Conservation (phyloP, 2,329 filamentous ascomycete genomes). For the Scedosporium minutisporum region DNA sequence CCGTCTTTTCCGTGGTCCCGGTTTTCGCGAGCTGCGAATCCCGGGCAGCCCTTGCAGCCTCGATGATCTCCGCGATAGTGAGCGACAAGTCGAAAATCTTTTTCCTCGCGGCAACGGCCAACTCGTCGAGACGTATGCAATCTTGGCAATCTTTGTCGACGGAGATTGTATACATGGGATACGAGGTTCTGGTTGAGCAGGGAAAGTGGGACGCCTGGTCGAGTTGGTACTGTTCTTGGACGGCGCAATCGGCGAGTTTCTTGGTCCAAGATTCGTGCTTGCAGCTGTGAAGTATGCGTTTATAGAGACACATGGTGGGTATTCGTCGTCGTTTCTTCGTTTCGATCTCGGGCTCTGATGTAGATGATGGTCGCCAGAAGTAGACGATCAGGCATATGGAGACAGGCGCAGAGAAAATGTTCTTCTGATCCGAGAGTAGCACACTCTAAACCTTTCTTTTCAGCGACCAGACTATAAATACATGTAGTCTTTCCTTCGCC, state of each 20-base stretch:
- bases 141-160: background rate
- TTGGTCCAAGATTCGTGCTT: slow-evolving; percentile 9
- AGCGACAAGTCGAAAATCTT: background rate
- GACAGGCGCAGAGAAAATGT: too few species aligned
- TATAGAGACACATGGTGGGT: slow-evolving; percentile 15
- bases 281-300: slow-evolving; percentile 12
- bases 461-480: too few species aligned
- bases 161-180: background rate
- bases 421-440: too few species aligned
- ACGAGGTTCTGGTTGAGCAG: background rate
- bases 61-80: background rate
- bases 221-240: background rate
- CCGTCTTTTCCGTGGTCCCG: too few species aligned
- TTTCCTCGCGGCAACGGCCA: background rate
- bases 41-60: background rate
- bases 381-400: too few species aligned
- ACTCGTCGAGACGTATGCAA: background rate
- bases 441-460: too few species aligned
- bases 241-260: background rate
- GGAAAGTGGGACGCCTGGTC: background rate
- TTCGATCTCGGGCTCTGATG: background rate
- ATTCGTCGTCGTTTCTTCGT: background rate
- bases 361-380: background rate
- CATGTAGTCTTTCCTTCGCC: too few species aligned
- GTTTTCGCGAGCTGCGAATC: background rate